phyloP scores from a whole-genome alignment of 2,329 filamentous ascomycete genomes.

The Dothideomycetidae sp. region DNA sequence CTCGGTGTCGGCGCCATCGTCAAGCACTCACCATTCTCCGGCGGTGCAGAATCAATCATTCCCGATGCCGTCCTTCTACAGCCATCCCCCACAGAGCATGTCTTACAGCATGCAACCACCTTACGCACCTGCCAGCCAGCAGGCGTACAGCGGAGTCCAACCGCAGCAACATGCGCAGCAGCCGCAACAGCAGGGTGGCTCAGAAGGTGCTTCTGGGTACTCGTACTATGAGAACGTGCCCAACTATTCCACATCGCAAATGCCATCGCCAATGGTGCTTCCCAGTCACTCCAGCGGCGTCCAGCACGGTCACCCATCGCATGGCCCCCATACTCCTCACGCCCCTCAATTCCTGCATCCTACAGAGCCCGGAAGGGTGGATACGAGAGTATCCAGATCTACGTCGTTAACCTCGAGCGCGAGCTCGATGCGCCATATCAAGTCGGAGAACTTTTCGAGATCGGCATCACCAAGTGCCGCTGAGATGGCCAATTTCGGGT shows the following conservation, averaged over 20 bases:
- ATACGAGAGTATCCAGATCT: slow-evolving; percentile 12
- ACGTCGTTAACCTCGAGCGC: slow-evolving; percentile 18
- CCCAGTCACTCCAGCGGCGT: background rate
- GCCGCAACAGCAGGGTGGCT: background rate
- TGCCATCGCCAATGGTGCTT: slow-evolving; percentile 24
- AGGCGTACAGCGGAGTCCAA: background rate
- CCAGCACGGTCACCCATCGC: background rate
- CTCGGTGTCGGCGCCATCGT: background rate
- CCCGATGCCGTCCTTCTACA: slow-evolving; percentile 4
- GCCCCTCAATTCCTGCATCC: slow-evolving; percentile 10
- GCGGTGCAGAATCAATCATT: background rate
- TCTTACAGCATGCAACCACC: slow-evolving; percentile 6
- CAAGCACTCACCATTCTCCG: background rate
- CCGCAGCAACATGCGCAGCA: background rate
- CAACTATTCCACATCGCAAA: background rate
- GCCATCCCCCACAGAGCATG: slow-evolving; percentile 2
- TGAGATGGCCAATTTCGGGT: slow-evolving; percentile 26
- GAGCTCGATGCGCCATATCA: slow-evolving; percentile 16
- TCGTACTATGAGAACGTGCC: background rate
- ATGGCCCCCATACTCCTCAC: slow-evolving; percentile 9
- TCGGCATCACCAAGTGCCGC: slow-evolving; percentile 20
- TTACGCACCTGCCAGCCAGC: slow-evolving; percentile 2
- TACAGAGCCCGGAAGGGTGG: slow-evolving; percentile 6
- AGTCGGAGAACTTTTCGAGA: slow-evolving; percentile 17
- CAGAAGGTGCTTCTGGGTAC: background rate